A percentile compares a stretch with the other conserved stretches of the same genome.
phyloP scores from a whole-genome alignment of 805 yeast genomes.

The Aciculoconidium aculeatum region DNA sequence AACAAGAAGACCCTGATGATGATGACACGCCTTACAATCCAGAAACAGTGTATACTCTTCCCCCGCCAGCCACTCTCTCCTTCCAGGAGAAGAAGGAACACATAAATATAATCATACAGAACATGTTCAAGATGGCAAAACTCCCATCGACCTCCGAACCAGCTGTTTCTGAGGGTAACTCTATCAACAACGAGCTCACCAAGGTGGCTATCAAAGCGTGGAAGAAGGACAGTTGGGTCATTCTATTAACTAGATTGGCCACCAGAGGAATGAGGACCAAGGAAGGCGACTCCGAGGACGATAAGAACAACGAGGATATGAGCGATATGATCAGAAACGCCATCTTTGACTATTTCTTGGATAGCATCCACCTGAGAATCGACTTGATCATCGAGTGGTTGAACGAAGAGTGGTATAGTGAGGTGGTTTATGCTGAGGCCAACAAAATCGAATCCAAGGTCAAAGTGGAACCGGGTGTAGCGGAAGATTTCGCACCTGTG shows the following conservation, averaged over 20 bases:
- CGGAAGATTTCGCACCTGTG: conserved; percentile 14
- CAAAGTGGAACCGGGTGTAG: conserved; percentile 12
- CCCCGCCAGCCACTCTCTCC: conserved; percentile 51
- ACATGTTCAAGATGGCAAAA: conserved; percentile 48
- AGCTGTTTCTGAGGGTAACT: conserved; percentile 15
- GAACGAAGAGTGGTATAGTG: conserved; percentile 88
- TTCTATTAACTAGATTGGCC: conserved; percentile 67
- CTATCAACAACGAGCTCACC: conserved; percentile 47
- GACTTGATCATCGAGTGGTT: conserved; percentile 86
- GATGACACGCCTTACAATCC: conserved; percentile 27
- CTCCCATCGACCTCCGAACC: conserved; percentile 14
- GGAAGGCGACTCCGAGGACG: conserved; percentile 19
- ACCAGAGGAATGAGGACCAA: conserved; percentile 63
- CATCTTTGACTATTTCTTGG: conserved; percentile 66
- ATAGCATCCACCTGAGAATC: conserved; percentile 63
- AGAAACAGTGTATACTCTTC: conserved; percentile 44
- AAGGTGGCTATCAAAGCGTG: conserved; percentile 47
- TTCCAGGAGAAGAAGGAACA: conserved; percentile 53
- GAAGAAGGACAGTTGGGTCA: conserved; percentile 69
- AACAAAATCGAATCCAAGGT: conserved; percentile 13
- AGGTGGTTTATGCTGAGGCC: conserved; percentile 37
- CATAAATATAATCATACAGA: conserved; percentile 50
- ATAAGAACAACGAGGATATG: conserved; percentile 30
- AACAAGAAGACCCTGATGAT: conserved; percentile 12
- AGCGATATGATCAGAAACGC: conserved; percentile 63